Base-by-base conservation (phyloP, 1,284 basidiomycete genomes). In the Xerocomus nothofagi region DNA sequence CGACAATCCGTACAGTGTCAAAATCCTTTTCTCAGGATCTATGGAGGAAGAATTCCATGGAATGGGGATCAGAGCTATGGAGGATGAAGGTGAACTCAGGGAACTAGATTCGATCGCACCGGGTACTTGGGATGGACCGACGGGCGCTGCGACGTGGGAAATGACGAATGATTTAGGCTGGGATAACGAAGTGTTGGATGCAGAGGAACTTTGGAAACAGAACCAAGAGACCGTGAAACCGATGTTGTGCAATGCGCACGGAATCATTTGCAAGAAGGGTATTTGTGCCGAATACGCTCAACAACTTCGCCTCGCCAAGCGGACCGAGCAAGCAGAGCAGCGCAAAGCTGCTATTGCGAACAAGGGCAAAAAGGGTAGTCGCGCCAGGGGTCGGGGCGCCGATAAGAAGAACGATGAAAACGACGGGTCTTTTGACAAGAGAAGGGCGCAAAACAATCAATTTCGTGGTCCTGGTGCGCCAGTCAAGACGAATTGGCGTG, bases 221-320 rank as follows among this genome's bases (percentile, higher is more conserved):
- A 50, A 40, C 49, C 39, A 57, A 57, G 54, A 57, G 44, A n/a
- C 30, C 27, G 46, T 31, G 27, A 44, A 47, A 27, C 57, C 54
- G 37, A 32, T 63, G 2, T 41, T 71, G 46, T 77, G 76, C 54
- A 66, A 61, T 0, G 71, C 67, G 30, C 76, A 77, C 49, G 65
- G 67, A 8, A 57, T 63, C 17, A 60, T 70, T 14, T 78, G 76
- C 54, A 75, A 69, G 59, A 75, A 74, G 58, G 73, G 72, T 27
- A 73, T 77, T 14, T 78, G 77, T 34, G 54, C 52, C 37, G 74
- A 71, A 57, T 70, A 73, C 54, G 64, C 68, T 18, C 65, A 53
- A 47, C 60, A 73, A 47, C 24, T 69, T 40, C 68, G 63, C 40
- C 58, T 66, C 30, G 33, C 56, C 42, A 69, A 72, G 56, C 60